These are phyloP conservation scores for Rheum nobile DNA, from an alignment of 148 eudicot genomes.

Conservation along the genomic window DNA sequence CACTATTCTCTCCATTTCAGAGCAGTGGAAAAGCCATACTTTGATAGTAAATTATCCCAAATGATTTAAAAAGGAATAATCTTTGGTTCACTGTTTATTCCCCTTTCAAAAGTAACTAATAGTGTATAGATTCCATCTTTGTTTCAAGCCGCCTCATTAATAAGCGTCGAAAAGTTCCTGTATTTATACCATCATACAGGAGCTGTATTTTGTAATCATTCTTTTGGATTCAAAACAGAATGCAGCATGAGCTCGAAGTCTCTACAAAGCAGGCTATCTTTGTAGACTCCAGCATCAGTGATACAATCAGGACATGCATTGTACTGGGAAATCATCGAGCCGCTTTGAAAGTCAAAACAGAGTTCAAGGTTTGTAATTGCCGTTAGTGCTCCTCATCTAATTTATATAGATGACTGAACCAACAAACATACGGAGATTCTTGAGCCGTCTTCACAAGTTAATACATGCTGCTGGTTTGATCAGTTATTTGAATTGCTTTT, in stretches of 20 bases:
- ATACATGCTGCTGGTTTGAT: not conserved
- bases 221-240: constrained; percentile 29
- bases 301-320: constrained; percentile 95
- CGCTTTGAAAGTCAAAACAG: constrained; percentile 72
- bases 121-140: not conserved
- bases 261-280: constrained; percentile 87
- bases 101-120: not conserved
- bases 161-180: too few relatives aligned
- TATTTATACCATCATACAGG: not conserved
- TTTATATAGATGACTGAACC: not conserved
- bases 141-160: not conserved
- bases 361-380: constrained; percentile 59
- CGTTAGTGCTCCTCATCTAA: not conserved
- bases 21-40: not conserved
- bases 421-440: not conserved
- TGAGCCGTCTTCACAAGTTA: not conserved
- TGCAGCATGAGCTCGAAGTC: constrained; percentile 85
- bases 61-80: not conserved
- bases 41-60: not conserved
- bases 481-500: constrained; percentile 6
- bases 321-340: constrained; percentile 91
- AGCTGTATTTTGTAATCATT: not conserved
- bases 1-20: not conserved
- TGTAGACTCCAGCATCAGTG: constrained; percentile 96
- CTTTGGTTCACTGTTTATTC: not conserved